Evolutionary conservation across 176 grass and related monocot species (phyloP), one percentile per base, ranked within the genome.

Genomic region (Echinochloa phyllopogon): DNA sequence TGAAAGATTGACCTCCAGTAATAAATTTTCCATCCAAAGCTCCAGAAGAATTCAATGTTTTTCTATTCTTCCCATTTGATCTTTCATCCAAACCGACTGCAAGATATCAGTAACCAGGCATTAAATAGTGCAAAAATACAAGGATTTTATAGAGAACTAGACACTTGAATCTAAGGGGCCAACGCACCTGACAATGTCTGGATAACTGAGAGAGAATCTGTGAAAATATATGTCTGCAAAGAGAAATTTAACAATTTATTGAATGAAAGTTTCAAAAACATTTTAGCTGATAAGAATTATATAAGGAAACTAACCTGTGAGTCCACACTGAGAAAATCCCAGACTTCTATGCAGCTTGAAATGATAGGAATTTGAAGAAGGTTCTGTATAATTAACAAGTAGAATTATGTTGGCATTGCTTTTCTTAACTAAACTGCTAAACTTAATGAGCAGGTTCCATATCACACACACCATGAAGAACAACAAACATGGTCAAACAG

Each of bases 341-440:
- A 99, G 69, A 99, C 97, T 88, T 99, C 97, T 87, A 99, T 96
- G 83, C 91, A 99, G 69, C 92, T 84, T 84, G 97, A 99, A 86
- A 99, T 66, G 51, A 88, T 91, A 63, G 94, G 94, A 86, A 96
- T 96, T 78, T 96, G 90, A 89, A 99, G 97, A 89, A 99, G 93
- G 39, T 92, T 99, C 97, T 99, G 94, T 60, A 79, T 50, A 77
- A 71, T 83, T 17, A 83, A 86, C 59, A 75, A 12, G 74, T 63
- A 78, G 33, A 81, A 21, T 71, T 65, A 80, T 8, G 11, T 55
- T 59, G 21, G 36, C 45, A 21, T 42, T 33, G n/a, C 29, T 78
- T 66, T 78, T 44, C 11, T 50, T 48, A 72, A 53, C 53, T 75
- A 67, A 67, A 74, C 25, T 69, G 50, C 40, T 10, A 48, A 48